Percentiles rank a stretch among this genome's conserved stretches.
Conservation (phyloP, 2,329 filamentous ascomycete species). For the Fusarium phyllophilum region DNA sequence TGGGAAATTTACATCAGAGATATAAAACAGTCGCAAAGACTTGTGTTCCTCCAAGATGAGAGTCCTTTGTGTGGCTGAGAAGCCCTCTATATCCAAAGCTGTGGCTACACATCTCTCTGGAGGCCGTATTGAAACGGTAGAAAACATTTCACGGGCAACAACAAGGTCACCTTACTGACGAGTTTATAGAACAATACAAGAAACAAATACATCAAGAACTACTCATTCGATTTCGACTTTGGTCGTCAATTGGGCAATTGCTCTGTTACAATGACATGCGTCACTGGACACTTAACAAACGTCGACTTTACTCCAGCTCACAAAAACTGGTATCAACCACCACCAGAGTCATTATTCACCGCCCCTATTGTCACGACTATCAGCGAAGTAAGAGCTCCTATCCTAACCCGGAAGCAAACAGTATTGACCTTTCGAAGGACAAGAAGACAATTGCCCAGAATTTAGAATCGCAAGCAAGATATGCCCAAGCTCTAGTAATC, state of each 20-base stretch:
- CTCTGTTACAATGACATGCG: slow-evolving; percentile 91
- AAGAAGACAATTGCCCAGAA: slow-evolving; percentile 86
- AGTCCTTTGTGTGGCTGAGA: slow-evolving; percentile 67
- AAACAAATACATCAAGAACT: slow-evolving; percentile 90
- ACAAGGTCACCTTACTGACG: slow-evolving; percentile 34
- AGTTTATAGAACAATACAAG: slow-evolving; percentile 70
- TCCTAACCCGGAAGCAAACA: background rate
- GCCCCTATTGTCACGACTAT: slow-evolving; percentile 78
- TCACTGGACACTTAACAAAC: slow-evolving; percentile 86
- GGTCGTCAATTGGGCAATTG: slow-evolving; percentile 81
- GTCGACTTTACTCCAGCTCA: slow-evolving; percentile 80
- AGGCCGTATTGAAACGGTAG: slow-evolving; percentile 74
- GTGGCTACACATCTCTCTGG: slow-evolving; percentile 91
- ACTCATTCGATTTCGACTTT: slow-evolving; percentile 91
- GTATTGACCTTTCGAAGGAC: slow-evolving; percentile 61
- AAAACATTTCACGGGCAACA: slow-evolving; percentile 41
- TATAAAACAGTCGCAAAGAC: background rate
- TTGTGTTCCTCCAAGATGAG: slow-evolving; percentile 52
- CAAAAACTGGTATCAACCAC: slow-evolving; percentile 83
- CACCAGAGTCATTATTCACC: slow-evolving; percentile 82
- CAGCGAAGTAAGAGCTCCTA: slow-evolving; percentile 64
- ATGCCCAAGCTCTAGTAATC: slow-evolving; percentile 83
- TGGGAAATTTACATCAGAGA: background rate
- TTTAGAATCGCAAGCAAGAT: slow-evolving; percentile 80
- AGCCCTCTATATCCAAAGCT: slow-evolving; percentile 95